Evolutionary conservation across 306 rosid species (phyloP).

Genomic region (Rubus idaeus): DNA sequence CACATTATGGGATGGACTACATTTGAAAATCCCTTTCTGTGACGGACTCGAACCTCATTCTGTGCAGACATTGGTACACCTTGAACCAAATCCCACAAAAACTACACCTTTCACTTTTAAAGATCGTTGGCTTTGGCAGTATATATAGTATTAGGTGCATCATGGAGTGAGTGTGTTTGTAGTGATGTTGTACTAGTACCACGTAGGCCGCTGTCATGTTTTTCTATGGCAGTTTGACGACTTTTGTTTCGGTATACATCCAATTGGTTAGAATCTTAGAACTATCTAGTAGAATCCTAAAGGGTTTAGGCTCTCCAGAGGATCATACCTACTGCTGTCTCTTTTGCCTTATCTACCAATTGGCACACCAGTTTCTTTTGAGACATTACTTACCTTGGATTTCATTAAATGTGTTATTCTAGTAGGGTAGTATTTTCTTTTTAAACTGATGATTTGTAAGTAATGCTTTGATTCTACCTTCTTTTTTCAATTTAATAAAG

Average conservation of each 20-base stretch:
- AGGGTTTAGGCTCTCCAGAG: neutral
- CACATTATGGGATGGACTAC: neutral
- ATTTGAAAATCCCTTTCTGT: neutral
- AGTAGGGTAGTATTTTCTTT: neutral
- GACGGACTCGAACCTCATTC: neutral
- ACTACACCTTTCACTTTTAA: neutral
- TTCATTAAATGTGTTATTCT: neutral
- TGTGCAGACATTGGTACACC: neutral
- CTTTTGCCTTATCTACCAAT: conserved; percentile 8
- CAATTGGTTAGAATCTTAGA: neutral
- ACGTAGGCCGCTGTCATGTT: neutral
- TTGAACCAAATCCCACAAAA: neutral
- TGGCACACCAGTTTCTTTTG: neutral
- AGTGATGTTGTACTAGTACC: neutral
- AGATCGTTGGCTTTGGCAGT: neutral
- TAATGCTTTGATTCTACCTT: neutral
- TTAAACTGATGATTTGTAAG: neutral
- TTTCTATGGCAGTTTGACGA: neutral
- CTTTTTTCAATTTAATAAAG: neutral
- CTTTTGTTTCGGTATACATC: neutral
- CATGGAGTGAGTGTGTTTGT: neutral
- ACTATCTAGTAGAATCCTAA: conserved; percentile 1
- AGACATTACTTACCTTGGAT: neutral
- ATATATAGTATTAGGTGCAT: neutral
- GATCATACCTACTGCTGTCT: neutral